Evolutionary conservation across 2,329 filamentous ascomycete species (phyloP), one percentile per base, ranked within the genome.

Genomic region (Cadophora sp.): DNA sequence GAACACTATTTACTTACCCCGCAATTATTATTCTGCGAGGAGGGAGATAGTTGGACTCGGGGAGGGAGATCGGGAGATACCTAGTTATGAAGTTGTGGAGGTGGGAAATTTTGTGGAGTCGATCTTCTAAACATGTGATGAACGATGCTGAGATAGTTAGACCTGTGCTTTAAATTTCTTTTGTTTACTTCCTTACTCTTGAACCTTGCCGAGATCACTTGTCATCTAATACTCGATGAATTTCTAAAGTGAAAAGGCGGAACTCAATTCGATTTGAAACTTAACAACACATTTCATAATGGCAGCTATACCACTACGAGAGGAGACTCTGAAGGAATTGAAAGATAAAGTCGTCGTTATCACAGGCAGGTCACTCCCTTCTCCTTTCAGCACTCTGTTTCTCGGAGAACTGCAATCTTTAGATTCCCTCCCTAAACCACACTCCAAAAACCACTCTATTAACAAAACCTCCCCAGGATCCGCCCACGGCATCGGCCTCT

Each of bases 401-500:
- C n/a, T n/a, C n/a, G n/a, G n/a, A n/a, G n/a, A n/a, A n/a, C n/a
- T n/a, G 5, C 43, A 43, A 19, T 48, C 19, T 22, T 11, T 14
- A 48, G 6, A 22, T 22, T n/a, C 19, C 43, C 19, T 48, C 22
- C 43, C 19, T 22, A 3, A 4, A 14, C 31, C 19, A n/a, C 11
- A 19, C 19, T 16, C 31, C 55, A 22, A 37, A 37, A 1, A 19
- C 24, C 24, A 3, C 37, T 27, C 11, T 19, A 34, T 3, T 14
- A 24, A 31, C 24, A 4, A 2, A 31, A 19, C 4, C 34, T 27
- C 40, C 24, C 40, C 60, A 64, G 50, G 48, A 11, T 29, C 29
- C 50, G 62, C 62, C 26, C 31, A 64, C 31, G 87, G 87, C 11
- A 89, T 89, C 64, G 87, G 87, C 31, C 81, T 87, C 12, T 84